phyloP scores from a whole-genome alignment of 208 protist genomes.

The Trypanosoma boissoni region DNA sequence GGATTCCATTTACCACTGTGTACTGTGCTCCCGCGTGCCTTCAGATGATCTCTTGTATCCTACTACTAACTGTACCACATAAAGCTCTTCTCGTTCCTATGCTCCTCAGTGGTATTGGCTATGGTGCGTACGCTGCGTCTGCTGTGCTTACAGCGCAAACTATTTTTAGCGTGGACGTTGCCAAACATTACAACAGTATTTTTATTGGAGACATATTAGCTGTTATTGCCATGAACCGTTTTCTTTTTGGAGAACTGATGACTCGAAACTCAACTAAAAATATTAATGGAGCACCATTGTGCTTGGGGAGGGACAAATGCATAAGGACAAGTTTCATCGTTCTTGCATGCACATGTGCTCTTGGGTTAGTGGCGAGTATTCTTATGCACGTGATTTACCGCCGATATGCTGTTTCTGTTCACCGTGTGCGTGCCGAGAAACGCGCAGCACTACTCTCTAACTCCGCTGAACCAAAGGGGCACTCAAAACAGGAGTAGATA shows the following conservation, averaged over 20 bases:
- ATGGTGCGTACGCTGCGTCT: conserved; percentile 54
- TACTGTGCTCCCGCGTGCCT: conserved; percentile 51
- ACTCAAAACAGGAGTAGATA: no score
- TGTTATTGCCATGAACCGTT: conserved; percentile 57
- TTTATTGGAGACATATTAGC: conserved; percentile 39
- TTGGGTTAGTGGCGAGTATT: no score
- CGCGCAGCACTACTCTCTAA: no score
- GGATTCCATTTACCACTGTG: conserved; percentile 65
- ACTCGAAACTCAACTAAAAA: no score
- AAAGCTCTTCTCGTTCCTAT: conserved; percentile 44
- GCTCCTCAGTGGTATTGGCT: conserved; percentile 51
- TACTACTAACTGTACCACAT: conserved; percentile 40
- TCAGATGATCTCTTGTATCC: conserved; percentile 29
- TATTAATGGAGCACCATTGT: no score
- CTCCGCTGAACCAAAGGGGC: no score
- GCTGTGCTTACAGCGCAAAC: conserved; percentile 64
- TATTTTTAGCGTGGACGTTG: conserved; percentile 66
- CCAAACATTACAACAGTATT: conserved; percentile 76
- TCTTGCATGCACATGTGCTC: not conserved
- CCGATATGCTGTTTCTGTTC: no score
- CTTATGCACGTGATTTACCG: no score
- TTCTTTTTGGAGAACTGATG: conserved; percentile 69
- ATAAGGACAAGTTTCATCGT: not conserved
- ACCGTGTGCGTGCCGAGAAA: no score
- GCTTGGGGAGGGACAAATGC: no score